These are phyloP conservation scores for Gyrodon lividus DNA, from an alignment of 768 basidiomycete species.

Conservation along the genomic window DNA sequence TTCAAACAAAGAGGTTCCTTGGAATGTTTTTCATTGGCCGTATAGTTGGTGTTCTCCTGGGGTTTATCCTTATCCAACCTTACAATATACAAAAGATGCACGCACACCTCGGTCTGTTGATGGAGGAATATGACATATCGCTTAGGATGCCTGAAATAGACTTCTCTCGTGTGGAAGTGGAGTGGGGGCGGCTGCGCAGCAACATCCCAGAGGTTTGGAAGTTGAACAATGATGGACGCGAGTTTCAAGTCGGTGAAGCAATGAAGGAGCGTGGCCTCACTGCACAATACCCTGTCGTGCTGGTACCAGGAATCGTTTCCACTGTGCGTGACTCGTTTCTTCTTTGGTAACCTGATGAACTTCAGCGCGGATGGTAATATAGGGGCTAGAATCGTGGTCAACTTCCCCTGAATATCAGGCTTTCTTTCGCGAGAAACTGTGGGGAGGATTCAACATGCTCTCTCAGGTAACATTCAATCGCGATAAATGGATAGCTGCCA, in stretches of 20 bases:
- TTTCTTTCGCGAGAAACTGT: constrained; percentile 90
- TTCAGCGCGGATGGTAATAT: background rate
- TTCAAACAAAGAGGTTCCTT: background rate
- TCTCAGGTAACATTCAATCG: constrained; percentile 81
- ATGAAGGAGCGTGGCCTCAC: constrained; percentile 62
- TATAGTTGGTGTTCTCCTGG: constrained; percentile 65
- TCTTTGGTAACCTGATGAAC: background rate
- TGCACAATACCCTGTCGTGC: constrained; percentile 75
- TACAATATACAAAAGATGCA: constrained; percentile 68
- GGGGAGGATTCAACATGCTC: constrained; percentile 81
- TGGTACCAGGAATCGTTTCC: constrained; percentile 90
- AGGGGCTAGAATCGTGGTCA: constrained; percentile 93
- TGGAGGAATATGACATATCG: constrained; percentile 70
- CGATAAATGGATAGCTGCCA: constrained; percentile 85
- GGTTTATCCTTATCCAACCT: constrained; percentile 64
- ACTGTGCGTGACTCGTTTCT: constrained; percentile 51
- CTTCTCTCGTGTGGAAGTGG: constrained; percentile 63
- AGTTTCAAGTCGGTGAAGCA: constrained; percentile 73
- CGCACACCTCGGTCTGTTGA: constrained; percentile 59
- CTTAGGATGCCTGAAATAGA: constrained; percentile 64
- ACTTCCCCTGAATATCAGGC: constrained; percentile 79
- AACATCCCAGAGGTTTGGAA: constrained; percentile 83
- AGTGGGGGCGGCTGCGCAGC: constrained; percentile 66
- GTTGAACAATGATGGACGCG: constrained; percentile 74
- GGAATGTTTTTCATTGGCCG: constrained; percentile 2